Evolutionary conservation across 2,329 filamentous ascomycete genomes (phyloP).

Genomic region (Trichoderma hamatum): DNA sequence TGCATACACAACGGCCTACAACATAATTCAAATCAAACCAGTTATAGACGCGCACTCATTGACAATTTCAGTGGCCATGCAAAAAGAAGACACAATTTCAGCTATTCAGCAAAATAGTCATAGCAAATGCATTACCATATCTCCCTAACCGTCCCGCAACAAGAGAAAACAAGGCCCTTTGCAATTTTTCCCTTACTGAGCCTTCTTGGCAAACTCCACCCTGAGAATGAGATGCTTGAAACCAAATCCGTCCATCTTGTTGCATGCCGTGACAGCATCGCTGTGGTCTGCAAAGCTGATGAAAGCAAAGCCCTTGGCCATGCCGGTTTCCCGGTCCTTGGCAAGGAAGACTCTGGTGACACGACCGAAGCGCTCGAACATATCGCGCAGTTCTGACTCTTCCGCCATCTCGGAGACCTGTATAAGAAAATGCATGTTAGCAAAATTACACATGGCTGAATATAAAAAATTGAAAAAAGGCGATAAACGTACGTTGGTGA

Average conservation of each 20-base stretch:
- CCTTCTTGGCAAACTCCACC: constrained; percentile 86
- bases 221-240: constrained; percentile 85
- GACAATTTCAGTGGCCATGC: not conserved
- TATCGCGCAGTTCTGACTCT: constrained; percentile 90
- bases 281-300: constrained; percentile 91
- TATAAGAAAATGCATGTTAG: constrained; percentile 18
- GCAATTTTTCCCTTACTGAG: constrained; percentile 40
- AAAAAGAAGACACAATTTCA: constrained; percentile 19
- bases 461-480: not conserved
- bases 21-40: not conserved
- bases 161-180: constrained; percentile 35
- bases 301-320: constrained; percentile 98
- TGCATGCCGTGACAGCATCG: constrained; percentile 89
- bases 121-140: constrained; percentile 31
- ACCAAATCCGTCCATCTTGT: constrained; percentile 96
- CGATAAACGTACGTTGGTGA: constrained; percentile 76
- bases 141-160: constrained; percentile 38
- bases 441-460: not conserved
- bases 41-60: not conserved
- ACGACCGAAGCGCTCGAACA: constrained; percentile 96
- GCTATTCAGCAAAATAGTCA: constrained; percentile 25
- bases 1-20: not conserved
- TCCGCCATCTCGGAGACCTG: constrained; percentile 97
- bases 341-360: constrained; percentile 97
- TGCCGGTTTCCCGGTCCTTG: constrained; percentile 93